Conservation (phyloP, 257 asterid species). For the Euphrasia confusa region DNA sequence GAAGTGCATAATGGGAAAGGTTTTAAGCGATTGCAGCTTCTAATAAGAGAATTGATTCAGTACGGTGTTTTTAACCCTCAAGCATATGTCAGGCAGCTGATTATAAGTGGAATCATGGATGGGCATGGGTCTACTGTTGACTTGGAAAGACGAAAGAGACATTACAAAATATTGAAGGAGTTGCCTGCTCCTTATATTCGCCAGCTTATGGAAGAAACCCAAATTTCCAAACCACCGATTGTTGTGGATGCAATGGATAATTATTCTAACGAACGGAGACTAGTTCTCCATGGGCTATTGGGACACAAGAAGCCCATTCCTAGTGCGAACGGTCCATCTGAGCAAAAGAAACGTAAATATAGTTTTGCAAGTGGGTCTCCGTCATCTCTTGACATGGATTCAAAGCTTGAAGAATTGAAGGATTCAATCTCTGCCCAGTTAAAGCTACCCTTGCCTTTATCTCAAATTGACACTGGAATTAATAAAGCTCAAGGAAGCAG, state of each 20-base stretch:
- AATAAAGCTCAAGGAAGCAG: conserved; percentile 47
- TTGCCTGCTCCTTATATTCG: conserved; percentile 62
- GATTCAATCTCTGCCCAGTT: conserved; percentile 55
- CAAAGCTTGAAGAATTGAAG: conserved; percentile 67
- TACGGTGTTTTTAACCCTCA: conserved; percentile 81
- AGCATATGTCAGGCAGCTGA: conserved; percentile 90
- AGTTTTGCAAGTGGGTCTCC: conserved; percentile 36
- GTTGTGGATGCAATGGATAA: conserved; percentile 54
- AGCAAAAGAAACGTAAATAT: conserved; percentile 38
- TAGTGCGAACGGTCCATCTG: conserved; percentile 27
- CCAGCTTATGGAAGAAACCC: conserved; percentile 68
- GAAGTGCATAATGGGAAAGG: conserved; percentile 85
- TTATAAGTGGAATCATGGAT: conserved; percentile 88
- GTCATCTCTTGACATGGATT: conserved; percentile 31
- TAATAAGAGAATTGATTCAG: conserved; percentile 61
- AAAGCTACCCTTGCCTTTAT: conserved; percentile 45
- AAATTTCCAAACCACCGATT: conserved; percentile 37
- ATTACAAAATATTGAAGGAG: conserved; percentile 81
- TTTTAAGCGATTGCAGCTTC: conserved; percentile 66
- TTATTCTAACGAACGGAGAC: conserved; percentile 75
- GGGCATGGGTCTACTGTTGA: conserved; percentile 49
- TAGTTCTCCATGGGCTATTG: conserved; percentile 60
- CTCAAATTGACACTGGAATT: conserved; percentile 36
- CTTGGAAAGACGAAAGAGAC: conserved; percentile 64
- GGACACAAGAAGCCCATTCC: conserved; percentile 37